A percentile compares a stretch with the other conserved stretches of the same genome.
Evolutionary conservation across 768 basidiomycete genomes (phyloP).

Genomic region (Crepidotus variabilis): DNA sequence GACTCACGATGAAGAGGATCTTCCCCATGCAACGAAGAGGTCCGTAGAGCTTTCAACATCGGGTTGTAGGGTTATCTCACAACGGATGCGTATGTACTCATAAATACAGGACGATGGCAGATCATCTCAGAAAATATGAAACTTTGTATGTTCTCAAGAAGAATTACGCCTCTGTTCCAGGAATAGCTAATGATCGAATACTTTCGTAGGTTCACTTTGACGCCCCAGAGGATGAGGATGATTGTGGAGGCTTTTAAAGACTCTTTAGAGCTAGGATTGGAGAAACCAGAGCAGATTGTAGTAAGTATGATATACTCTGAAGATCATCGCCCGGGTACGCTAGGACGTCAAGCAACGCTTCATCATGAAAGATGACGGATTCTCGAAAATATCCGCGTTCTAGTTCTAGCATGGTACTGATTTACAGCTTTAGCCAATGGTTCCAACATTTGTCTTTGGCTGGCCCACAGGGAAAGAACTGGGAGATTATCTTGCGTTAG

Average conservation of each 20-base stretch:
- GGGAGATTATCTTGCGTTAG: conserved; percentile 88
- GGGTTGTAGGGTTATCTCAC: not conserved
- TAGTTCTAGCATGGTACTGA: not conserved
- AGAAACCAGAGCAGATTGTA: conserved; percentile 81
- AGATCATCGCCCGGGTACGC: not conserved
- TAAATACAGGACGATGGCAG: conserved; percentile 76
- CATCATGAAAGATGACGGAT: too few species aligned
- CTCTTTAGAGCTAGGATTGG: conserved; percentile 80
- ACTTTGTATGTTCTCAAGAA: conserved; percentile 54
- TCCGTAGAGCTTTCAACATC: conserved; percentile 29
- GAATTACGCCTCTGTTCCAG: conserved; percentile 5
- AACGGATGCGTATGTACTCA: conserved; percentile 12
- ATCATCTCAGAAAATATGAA: conserved; percentile 90
- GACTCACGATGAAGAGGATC: conserved; percentile 81
- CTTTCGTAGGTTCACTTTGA: conserved; percentile 68
- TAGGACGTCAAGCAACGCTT: too few species aligned
- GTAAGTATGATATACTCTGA: conserved; percentile 47
- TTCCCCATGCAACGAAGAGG: conserved; percentile 95
- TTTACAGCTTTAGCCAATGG: conserved; percentile 67
- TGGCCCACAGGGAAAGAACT: conserved; percentile 90
- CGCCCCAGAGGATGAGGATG: conserved; percentile 91
- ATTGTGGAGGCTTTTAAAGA: conserved; percentile 97
- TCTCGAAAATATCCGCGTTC: not conserved
- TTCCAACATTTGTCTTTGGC: conserved; percentile 94
- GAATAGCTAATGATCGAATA: conserved; percentile 5